These are phyloP conservation scores for Hypomontagnella monticulosa DNA, from an alignment of 495 filamentous ascomycete genomes.

Conservation along the genomic window DNA sequence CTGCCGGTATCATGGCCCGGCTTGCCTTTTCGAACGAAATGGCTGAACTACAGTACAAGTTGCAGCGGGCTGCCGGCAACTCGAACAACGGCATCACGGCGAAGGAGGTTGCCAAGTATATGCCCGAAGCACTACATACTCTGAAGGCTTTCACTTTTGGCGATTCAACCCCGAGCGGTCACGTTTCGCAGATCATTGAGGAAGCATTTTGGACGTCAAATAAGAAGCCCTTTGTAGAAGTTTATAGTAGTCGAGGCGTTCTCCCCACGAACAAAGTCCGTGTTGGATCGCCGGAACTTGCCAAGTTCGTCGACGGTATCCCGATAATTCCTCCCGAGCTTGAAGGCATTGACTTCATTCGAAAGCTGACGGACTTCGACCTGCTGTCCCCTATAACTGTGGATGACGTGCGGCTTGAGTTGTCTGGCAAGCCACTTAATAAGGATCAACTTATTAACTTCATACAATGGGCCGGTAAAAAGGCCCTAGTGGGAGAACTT, in stretches of 20 bases:
- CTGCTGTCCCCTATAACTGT: constrained; percentile 86
- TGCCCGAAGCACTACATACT: constrained; percentile 83
- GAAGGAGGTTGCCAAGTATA: constrained; percentile 68
- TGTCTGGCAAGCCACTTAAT: constrained; percentile 78
- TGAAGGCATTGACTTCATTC: constrained; percentile 73
- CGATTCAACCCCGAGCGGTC: constrained; percentile 85
- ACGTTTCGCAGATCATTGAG: constrained; percentile 84
- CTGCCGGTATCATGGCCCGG: constrained; percentile 88
- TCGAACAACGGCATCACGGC: constrained; percentile 53
- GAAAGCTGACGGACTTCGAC: constrained; percentile 78
- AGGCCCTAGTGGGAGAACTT: constrained; percentile 72
- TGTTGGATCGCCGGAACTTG: constrained; percentile 80
- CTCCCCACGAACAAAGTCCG: constrained; percentile 80
- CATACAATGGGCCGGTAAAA: constrained; percentile 79
- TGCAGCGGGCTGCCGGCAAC: constrained; percentile 54
- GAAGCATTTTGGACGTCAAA: constrained; percentile 95
- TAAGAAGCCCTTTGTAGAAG: constrained; percentile 80
- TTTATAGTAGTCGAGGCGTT: constrained; percentile 87
- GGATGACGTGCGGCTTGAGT: constrained; percentile 81
- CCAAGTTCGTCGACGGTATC: constrained; percentile 86
- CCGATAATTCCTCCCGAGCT: constrained; percentile 84
- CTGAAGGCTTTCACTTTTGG: constrained; percentile 82
- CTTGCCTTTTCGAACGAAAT: constrained; percentile 90
- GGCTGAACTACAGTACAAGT: constrained; percentile 71
- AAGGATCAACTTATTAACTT: constrained; percentile 81